Base-by-base conservation (phyloP, 345 rosid species). In the Nasturtium officinale region DNA sequence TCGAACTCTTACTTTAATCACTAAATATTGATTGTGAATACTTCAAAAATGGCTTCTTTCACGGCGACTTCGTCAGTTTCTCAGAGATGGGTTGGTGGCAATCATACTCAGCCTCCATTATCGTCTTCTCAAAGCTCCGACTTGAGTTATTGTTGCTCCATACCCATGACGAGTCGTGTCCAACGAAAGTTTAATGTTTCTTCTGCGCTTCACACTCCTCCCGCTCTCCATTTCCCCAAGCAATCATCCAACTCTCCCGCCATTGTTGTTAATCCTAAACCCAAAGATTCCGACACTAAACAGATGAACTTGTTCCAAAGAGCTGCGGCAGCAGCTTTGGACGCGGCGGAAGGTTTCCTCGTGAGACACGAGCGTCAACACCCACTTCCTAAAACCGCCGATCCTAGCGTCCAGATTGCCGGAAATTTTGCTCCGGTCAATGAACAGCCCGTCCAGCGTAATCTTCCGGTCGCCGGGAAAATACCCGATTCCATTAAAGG, bases 351-450 rank as follows among this genome's bases (percentile, higher is more conserved):
- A 60, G 62, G 65, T 35, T 84, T 87, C 61, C 76, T 91, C 18
- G 78, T 85, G 2, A 81, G 83, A 6, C 89, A 81, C 25, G 97
- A 91, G 65, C 67, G 82, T 12, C 67, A 75, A 4, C 86, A 77
- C 15, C 87, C 94, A 5, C 91, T 91, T 9, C 96, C 97, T 16
- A 87, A 80, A 81, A 89, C 94, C 0, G 85, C 96, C 0, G 94
- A 91, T 77, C 96, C 97, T 3, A 7, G 15, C 0, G 83, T 87
- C 13, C 97, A 91, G 77, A 91, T 91, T 71, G 70, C 87, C 42
- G 97, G 97, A 0, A 91, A 91, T 61, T 91, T 86, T 50, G 85
- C 97, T 30, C 97, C 97, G 10, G 96, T 91, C 2, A 82, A 86
- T 1, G 88, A 89, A 47, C 91, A 87, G 32, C 83, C 94, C 10